Percentiles rank a stretch among this genome's conserved stretches.
Conservation (phyloP, 164 flowering plant species). For the Pachysandra terminalis region DNA sequence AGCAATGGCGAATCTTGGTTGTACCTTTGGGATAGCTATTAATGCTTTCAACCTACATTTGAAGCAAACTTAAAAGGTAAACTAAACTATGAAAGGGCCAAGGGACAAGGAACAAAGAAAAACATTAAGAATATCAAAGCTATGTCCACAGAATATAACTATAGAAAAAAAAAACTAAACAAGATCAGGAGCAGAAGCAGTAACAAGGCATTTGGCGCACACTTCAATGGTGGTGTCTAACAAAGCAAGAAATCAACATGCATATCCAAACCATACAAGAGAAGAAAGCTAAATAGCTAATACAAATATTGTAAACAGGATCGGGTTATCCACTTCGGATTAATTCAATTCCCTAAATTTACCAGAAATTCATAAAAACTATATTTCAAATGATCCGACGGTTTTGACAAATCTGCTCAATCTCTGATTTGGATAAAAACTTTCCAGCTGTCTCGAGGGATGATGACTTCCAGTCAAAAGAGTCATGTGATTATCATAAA, state of each 20-base stretch:
- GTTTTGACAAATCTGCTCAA: background rate
- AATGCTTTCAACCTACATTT: constrained; percentile 78
- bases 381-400: background rate
- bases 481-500: background rate
- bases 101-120: background rate
- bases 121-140: background rate
- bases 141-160: too few relatives aligned
- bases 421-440: background rate
- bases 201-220: too few relatives aligned
- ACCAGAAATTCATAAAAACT: background rate
- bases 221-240: too few relatives aligned
- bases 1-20: constrained; percentile 89
- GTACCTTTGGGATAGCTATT: constrained; percentile 90
- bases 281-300: background rate
- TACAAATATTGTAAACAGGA: background rate
- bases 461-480: background rate
- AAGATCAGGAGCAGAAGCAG: too few relatives aligned
- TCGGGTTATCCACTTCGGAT: background rate
- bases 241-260: too few relatives aligned
- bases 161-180: too few relatives aligned
- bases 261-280: background rate
- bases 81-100: too few relatives aligned
- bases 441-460: background rate
- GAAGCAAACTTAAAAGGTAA: background rate
- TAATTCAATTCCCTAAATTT: background rate